A percentile compares a stretch with the other conserved stretches of the same genome.
Conservation (phyloP, 345 rosid genomes). For the Melastoma malabathricum region DNA sequence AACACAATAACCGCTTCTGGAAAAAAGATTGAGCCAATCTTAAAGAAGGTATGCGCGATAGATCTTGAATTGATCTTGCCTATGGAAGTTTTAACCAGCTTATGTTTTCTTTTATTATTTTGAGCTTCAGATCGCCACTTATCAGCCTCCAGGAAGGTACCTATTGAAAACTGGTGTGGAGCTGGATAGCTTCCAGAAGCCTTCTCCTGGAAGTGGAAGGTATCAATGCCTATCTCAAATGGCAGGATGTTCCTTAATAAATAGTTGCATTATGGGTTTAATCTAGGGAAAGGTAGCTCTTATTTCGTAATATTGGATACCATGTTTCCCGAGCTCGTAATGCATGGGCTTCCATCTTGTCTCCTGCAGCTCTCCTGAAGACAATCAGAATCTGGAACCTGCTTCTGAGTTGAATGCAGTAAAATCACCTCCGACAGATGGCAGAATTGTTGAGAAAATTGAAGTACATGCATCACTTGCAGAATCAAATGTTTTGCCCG, state of each 20-base stretch:
- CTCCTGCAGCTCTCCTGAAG: conserved; percentile 67
- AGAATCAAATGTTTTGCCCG: conserved; percentile 22
- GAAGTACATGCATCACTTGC: conserved; percentile 22
- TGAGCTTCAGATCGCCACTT: conserved; percentile 55
- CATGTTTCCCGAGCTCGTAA: not conserved
- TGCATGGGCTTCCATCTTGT: not conserved
- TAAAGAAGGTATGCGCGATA: conserved; percentile 49
- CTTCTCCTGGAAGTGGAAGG: conserved; percentile 69
- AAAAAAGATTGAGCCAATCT: conserved; percentile 57
- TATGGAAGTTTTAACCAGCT: not conserved
- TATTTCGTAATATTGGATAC: no score
- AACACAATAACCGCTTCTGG: conserved; percentile 41
- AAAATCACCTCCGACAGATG: conserved; percentile 32
- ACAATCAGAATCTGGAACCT: conserved; percentile 24
- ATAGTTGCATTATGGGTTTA: not conserved
- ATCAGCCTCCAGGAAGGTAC: conserved; percentile 73
- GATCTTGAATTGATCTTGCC: conserved; percentile 12
- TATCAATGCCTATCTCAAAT: conserved; percentile 12
- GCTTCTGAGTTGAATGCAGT: conserved; percentile 31
- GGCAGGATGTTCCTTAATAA: not conserved
- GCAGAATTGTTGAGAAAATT: conserved; percentile 23
- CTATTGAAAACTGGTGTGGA: conserved; percentile 59
- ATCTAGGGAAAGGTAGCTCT: not conserved
- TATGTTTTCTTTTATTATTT: conserved; percentile 14
- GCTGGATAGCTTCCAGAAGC: conserved; percentile 44